Base-by-base conservation (phyloP, 805 yeast species). In the Candida tammaniensis region DNA sequence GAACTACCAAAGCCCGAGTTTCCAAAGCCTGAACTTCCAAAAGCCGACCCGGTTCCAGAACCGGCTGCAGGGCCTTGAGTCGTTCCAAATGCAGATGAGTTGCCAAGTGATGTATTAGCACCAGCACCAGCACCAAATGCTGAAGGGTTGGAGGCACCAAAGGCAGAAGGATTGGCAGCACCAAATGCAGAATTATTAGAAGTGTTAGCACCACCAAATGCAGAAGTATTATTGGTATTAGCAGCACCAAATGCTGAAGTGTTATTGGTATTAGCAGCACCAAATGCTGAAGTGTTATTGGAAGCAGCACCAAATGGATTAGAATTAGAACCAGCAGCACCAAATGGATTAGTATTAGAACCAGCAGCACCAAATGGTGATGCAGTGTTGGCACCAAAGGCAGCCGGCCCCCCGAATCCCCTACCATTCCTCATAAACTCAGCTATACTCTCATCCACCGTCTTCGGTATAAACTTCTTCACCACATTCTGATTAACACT, bases 391-490 rank as follows among this genome's bases (percentile, higher is more conserved):
- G 40, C 5, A 45, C 21, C 1, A 55, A 57, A 50, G 53, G 55
- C 3, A 52, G 44, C 17, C 35, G 29, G n/a, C 16, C 27, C 17
- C 26, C 22, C 5, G 22, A 17, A 17, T 8, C 28, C 27, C 5
- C 32, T 4, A 18, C 27, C 27, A 13, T 27, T 31, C 14, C 33
- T 44, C 49, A 33, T 4, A 44, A 49, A 26, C 29, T 47, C 34
- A 44, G 59, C 21, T 47, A 59, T 24, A 49, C 53, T 57, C 23
- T 57, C 57, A 12, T 57, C 61, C 10, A 57, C 38, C 1, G 54
- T 33, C 21, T 44, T 45, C 10, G 54, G 55, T n/a, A 61, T 47
- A 38, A 61, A 61, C 7, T 59, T 61, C 36, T 57, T 51, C 5
- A 39, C 55, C 31, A 35, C 30, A 3, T 21, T 31, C 12, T 47